Conservation (phyloP, 2,329 filamentous ascomycete species). For the Aureobasidium sp. region DNA sequence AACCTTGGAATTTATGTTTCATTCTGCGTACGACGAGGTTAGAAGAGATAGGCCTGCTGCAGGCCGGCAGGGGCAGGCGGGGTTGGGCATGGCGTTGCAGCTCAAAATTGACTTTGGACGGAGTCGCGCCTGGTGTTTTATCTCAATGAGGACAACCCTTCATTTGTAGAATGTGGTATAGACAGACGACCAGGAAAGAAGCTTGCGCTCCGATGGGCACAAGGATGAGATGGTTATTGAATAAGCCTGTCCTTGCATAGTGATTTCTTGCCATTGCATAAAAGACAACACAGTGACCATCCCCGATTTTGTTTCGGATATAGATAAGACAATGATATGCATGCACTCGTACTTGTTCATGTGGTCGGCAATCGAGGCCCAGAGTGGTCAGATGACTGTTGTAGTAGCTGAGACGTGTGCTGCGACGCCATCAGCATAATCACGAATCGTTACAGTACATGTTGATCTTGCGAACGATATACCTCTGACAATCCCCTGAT, state of each 20-base stretch:
- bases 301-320: not conserved
- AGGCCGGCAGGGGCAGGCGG: not conserved
- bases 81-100: conserved; percentile 5
- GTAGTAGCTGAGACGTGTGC: too few relatives aligned
- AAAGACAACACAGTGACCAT: not conserved
- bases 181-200: not conserved
- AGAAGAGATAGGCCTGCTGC: not conserved
- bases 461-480: too few relatives aligned
- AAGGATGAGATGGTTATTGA: not conserved
- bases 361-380: not conserved
- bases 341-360: not conserved
- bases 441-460: not conserved
- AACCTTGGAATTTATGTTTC: conserved; percentile 12
- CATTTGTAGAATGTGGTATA: not conserved
- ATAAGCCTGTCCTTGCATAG: not conserved
- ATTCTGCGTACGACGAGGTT: not conserved
- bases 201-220: not conserved
- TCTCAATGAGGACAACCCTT: not conserved
- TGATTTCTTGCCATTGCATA: not conserved
- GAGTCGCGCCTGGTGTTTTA: not conserved
- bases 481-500: too few relatives aligned
- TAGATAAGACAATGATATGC: not conserved
- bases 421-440: not conserved
- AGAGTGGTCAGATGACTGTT: not conserved
- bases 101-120: conserved; percentile 6